phyloP scores from a whole-genome alignment of 2,329 filamentous ascomycete species.

The Calonectria pseudoturangicola region DNA sequence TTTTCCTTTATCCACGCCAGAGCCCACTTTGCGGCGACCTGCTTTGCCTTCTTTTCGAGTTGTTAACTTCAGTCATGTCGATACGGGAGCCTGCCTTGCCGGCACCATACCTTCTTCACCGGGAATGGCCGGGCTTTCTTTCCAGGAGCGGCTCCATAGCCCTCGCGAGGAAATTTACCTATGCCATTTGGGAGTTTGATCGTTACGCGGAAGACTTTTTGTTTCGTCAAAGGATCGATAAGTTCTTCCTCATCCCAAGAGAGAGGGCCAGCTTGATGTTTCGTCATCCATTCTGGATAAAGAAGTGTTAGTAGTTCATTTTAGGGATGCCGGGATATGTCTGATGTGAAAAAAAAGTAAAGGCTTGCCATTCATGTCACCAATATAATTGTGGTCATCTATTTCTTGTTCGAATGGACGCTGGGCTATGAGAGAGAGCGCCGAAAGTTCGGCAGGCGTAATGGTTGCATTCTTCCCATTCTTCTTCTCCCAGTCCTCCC shows the following conservation, averaged over 20 bases:
- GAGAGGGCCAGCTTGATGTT: constrained; percentile 22
- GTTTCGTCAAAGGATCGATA: neutral
- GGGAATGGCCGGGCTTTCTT: constrained; percentile 61
- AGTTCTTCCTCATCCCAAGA: constrained; percentile 22
- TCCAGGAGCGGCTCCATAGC: constrained; percentile 59
- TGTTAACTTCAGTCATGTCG: neutral
- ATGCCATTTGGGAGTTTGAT: constrained; percentile 51
- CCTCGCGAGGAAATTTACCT: constrained; percentile 54
- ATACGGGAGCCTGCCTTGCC: too few species aligned
- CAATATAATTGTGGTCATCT: constrained; percentile 55
- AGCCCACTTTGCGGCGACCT: constrained; percentile 71
- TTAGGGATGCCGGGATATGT: neutral
- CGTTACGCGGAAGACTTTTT: constrained; percentile 50
- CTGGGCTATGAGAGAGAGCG: constrained; percentile 64
- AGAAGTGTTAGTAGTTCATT: neutral
- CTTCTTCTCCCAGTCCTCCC: constrained; percentile 58
- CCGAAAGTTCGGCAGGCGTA: constrained; percentile 44
- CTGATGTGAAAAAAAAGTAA: neutral
- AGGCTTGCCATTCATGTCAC: constrained; percentile 55
- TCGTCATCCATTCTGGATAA: constrained; percentile 42
- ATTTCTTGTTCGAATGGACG: constrained; percentile 55
- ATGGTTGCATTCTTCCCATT: constrained; percentile 43
- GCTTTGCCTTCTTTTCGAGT: constrained; percentile 65
- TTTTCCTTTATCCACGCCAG: constrained; percentile 61
- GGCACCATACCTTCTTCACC: constrained; percentile 65